Evolutionary conservation across 2,329 filamentous ascomycete species (phyloP), one percentile per base, ranked within the genome.

Genomic region (Fusarium pininemorale): DNA sequence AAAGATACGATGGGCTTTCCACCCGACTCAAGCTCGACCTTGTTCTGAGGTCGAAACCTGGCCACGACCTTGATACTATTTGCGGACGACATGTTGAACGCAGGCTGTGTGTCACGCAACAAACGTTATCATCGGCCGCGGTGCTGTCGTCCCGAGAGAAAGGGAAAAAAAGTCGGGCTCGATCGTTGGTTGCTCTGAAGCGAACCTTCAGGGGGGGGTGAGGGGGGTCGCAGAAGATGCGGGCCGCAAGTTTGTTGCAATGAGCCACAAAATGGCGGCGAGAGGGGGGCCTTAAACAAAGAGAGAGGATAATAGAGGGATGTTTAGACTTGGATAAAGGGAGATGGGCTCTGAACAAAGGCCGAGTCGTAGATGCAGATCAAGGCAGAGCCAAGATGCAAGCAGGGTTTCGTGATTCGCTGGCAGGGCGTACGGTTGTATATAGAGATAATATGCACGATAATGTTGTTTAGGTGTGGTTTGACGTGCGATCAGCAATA

Each of bases 31-130:
- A 97, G 88, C 87, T 99, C 96, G 83, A 96, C 85, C 86, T 94
- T 94, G 88, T 99, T 99, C 86, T 98, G 96, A 79, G 96, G 96
- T 82, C 96, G 91, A 86, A 99, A 99, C 81, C 96, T 94, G 87
- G 96, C 96, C 83, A 99, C 95, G 83, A 99, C 96, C 94, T 90
- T 92, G 87, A 93, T 92, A 80, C 87, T 91, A 81, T 91, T 90
- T 79, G 86, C 85, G 83, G 86, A 85, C 82, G 88, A 89, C 87
- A 88, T 89, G 82, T 78, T 78, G 75, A 69, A 66, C 70, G 74
- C 57, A 32, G 67, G 57, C 51, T 70, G 24, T 68, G 39, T 69
- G 68, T 79, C 71, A 79, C 69, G 68, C 74, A 63, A 72, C 61
- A 63, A 48, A 70, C 56, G 70, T 70, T 75, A 73, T 78, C 79